These are phyloP conservation scores for Cordyceps militaris DNA, from an alignment of 2,329 filamentous ascomycete genomes.

Conservation along the genomic window DNA sequence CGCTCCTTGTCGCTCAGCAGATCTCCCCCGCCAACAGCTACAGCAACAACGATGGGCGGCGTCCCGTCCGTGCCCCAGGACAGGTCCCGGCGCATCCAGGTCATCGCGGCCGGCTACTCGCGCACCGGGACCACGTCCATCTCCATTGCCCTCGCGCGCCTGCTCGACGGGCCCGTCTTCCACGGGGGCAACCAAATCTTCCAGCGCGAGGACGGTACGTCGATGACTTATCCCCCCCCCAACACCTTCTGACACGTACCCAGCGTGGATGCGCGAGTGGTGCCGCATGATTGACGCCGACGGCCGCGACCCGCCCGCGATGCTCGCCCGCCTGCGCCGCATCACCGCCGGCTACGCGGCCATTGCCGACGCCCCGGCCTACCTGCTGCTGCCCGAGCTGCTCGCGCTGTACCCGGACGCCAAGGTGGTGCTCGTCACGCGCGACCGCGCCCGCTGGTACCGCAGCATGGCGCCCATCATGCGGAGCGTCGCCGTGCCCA, in stretches of 20 bases:
- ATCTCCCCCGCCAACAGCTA: too few species aligned
- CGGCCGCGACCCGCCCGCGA: slow-evolving; percentile 19
- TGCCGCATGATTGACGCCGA: slow-evolving; percentile 14
- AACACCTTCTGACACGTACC: not conserved
- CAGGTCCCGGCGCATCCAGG: slow-evolving; percentile 27
- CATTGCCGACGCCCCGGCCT: slow-evolving; percentile 37
- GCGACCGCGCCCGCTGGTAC: slow-evolving; percentile 31
- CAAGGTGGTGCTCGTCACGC: slow-evolving; percentile 36
- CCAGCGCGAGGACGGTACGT: slow-evolving; percentile 28
- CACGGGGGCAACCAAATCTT: slow-evolving; percentile 39
- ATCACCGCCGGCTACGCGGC: slow-evolving; percentile 37
- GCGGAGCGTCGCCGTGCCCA: slow-evolving; percentile 6
- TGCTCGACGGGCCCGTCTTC: slow-evolving; percentile 41
- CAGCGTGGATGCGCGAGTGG: slow-evolving; percentile 9
- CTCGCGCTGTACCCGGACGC: slow-evolving; percentile 42
- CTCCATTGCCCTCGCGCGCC: slow-evolving; percentile 37
- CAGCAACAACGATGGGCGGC: slow-evolving; percentile 20
- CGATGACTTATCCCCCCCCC: too few species aligned
- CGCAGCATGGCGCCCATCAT: slow-evolving; percentile 23
- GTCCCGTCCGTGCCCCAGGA: slow-evolving; percentile 27
- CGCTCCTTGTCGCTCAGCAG: too few species aligned
- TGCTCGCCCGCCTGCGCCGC: slow-evolving; percentile 28
- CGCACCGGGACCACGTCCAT: slow-evolving; percentile 46
- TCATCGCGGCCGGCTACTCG: slow-evolving; percentile 36
- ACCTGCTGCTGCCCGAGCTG: slow-evolving; percentile 37